Conservation (phyloP, 2,329 filamentous ascomycete species). For the Trichoderma sp. region DNA sequence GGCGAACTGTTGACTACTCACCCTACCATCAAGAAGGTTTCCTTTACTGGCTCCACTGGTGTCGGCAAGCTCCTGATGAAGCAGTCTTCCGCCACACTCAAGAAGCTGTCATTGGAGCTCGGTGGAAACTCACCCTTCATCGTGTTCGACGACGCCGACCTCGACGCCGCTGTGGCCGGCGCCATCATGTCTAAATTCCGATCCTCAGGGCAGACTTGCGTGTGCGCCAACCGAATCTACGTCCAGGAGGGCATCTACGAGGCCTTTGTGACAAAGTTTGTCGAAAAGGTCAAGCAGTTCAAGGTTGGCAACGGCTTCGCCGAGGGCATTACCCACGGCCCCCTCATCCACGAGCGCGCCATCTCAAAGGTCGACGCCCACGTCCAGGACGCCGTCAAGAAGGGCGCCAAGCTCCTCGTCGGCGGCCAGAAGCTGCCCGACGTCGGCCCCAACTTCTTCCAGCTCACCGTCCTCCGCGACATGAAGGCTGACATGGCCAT, state of each 20-base stretch:
- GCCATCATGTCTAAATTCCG: conserved; percentile 90
- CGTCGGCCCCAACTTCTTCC: conserved; percentile 82
- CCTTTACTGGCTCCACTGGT: conserved; percentile 81
- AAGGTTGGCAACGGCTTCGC: conserved; percentile 75
- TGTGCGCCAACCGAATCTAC: conserved; percentile 83
- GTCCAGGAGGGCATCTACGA: conserved; percentile 79
- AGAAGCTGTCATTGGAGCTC: conserved; percentile 83
- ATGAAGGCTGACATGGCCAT: conserved; percentile 87
- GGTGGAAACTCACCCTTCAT: conserved; percentile 96
- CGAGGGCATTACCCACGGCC: conserved; percentile 72
- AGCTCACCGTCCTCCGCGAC: conserved; percentile 83
- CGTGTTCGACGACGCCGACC: conserved; percentile 91
- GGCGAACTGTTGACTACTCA: conserved; percentile 73
- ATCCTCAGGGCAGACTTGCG: conserved; percentile 92
- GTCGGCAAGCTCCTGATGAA: conserved; percentile 81
- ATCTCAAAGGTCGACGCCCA: conserved; percentile 77
- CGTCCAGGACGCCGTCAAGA: conserved; percentile 74
- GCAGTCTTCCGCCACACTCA: conserved; percentile 81
- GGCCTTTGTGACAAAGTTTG: conserved; percentile 67
- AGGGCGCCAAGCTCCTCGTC: conserved; percentile 73
- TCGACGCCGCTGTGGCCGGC: conserved; percentile 80
- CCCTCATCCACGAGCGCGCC: conserved; percentile 82
- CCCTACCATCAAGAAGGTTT: conserved; percentile 84
- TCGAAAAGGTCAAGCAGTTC: conserved; percentile 71
- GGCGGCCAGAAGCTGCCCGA: conserved; percentile 75